phyloP scores from a whole-genome alignment of 805 yeast genomes.

The Nakazawaea ambrosiae region DNA sequence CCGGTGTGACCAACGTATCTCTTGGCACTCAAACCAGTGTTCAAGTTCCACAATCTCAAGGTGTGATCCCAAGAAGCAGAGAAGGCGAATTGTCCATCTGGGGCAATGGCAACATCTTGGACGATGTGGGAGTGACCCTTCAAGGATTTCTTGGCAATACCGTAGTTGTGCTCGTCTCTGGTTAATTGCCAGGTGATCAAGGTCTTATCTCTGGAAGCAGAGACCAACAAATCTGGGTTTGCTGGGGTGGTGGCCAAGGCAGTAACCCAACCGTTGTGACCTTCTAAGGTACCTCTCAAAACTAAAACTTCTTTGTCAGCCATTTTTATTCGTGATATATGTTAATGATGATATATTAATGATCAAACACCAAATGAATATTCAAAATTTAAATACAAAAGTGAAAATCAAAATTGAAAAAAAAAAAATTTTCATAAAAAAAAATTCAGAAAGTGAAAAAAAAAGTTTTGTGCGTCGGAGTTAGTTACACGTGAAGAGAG shows the following conservation, averaged over 20 bases:
- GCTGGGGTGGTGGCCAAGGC: conserved; percentile 96
- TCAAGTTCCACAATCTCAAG: conserved; percentile 96
- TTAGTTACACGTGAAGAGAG: too few relatives aligned
- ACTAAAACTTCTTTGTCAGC: conserved; percentile 94
- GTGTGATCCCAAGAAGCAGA: conserved; percentile 99
- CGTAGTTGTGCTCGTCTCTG: conserved; percentile 94
- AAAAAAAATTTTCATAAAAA: too few relatives aligned
- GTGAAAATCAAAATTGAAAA: not conserved
- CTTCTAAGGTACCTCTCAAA: conserved; percentile 98
- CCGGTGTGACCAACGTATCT: conserved; percentile 98
- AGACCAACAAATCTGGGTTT: conserved; percentile 95
- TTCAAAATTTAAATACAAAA: not conserved
- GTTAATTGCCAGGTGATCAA: conserved; percentile 96
- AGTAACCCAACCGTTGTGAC: conserved; percentile 96
- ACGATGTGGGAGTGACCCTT: conserved; percentile 99
- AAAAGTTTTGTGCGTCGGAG: too few relatives aligned
- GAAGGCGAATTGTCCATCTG: conserved; percentile 96
- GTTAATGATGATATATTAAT: not conserved
- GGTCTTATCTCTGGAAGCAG: conserved; percentile 98
- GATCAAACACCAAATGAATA: too few relatives aligned
- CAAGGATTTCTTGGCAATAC: conserved; percentile 96
- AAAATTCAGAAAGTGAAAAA: too few relatives aligned
- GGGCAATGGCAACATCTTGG: conserved; percentile 94
- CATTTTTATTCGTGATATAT: conserved; percentile 32
- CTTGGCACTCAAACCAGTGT: conserved; percentile 86